phyloP scores from a whole-genome alignment of 2,329 filamentous ascomycete genomes.

The Chaetomiaceae sp. region DNA sequence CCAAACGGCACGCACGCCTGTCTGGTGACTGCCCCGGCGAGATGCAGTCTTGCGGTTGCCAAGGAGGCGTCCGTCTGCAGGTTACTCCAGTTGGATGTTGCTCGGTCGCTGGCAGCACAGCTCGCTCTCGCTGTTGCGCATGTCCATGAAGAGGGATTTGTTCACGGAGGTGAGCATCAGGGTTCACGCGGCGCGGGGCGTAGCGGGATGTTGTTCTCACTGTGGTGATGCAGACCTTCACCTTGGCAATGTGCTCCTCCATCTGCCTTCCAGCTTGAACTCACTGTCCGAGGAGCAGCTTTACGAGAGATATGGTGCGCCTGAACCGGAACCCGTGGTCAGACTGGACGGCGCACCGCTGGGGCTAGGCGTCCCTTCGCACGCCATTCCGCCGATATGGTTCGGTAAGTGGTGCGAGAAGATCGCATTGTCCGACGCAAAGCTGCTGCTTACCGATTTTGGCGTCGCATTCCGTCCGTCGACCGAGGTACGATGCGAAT shows the following conservation, averaged over 20 bases:
- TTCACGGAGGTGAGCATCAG: constrained; percentile 28
- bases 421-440: constrained; percentile 21
- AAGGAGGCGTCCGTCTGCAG: constrained; percentile 13
- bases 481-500: constrained; percentile 22
- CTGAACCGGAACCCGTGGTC: constrained; percentile 21
- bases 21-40: constrained; percentile 24
- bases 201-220: too few relatives aligned
- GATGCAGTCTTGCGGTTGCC: constrained; percentile 24
- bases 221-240: constrained; percentile 33
- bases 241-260: constrained; percentile 32
- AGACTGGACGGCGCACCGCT: constrained; percentile 19
- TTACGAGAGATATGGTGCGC: constrained; percentile 21
- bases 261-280: constrained; percentile 19
- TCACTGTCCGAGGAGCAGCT: constrained; percentile 22
- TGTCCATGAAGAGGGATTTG: constrained; percentile 27
- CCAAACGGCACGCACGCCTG: constrained; percentile 29
- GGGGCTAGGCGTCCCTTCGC: constrained; percentile 26
- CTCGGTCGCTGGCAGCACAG: constrained; percentile 27
- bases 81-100: constrained; percentile 25
- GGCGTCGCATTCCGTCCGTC: constrained; percentile 30
- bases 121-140: constrained; percentile 28
- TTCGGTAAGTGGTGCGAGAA: constrained; percentile 30
- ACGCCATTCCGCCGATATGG: constrained; percentile 30
- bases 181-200: too few relatives aligned
- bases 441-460: constrained; percentile 29